Evolutionary conservation across 2,329 filamentous ascomycete species (phyloP), one percentile per base, ranked within the genome.

Genomic region (Cercospora citrullina): DNA sequence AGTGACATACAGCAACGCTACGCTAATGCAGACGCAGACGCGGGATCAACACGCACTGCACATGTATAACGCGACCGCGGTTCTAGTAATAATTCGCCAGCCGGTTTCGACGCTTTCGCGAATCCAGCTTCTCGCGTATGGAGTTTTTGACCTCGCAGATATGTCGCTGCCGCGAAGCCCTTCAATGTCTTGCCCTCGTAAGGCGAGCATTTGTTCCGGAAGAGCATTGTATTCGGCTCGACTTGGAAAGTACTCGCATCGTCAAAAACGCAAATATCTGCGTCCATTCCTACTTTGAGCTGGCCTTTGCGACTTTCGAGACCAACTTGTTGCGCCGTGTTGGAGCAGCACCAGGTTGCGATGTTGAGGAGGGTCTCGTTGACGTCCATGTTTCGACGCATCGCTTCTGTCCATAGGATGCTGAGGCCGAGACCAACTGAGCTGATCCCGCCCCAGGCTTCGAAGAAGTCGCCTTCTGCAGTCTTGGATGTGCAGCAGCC

Each of bases 371-470:
- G 82, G 45, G 84, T 84, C 64, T 85, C 81, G 79, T 81, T 80
- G 67, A 78, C 78, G 8, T 83, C 78, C 33, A 85, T 80, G 53
- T 87, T 82, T 48, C 91, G 86, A 70, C 87, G 85, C 77, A 85
- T 83, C 33, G 91, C 86, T 55, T 93, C 89, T 0, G 92, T 94
- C 88, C 94, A 90, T 5, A 99, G 85, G 72, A 99, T 97, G 4
- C 93, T 92, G 4, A 99, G 85, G 0, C 95, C 95, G 1, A 99
- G 87, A 0, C 95, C 95, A 18, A 99, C 94, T 4, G 91, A 95
- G 4, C 92, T 94, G 76, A 99, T 97, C 14, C 95, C 95, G 64
- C 95, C 95, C 95, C 95, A 99, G 0, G 94, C 94, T 4, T 91
- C 89, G 81, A 98, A 95, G 85, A 99, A 98, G 81, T 98, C 92